phyloP scores from a whole-genome alignment of 148 eudicot species.

The Cornus suecica region DNA sequence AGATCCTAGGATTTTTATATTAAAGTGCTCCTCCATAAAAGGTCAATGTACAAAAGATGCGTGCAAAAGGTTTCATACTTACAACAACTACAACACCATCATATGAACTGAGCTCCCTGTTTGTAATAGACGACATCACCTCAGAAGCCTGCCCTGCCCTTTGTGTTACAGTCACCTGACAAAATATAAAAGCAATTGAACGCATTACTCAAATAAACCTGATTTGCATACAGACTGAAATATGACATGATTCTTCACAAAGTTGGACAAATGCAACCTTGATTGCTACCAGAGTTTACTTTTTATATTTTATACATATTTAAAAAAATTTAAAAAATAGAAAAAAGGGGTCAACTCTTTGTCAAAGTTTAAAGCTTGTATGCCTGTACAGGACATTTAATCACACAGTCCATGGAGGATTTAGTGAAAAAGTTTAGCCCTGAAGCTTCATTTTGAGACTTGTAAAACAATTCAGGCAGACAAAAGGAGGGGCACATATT shows the following conservation, averaged over 20 bases:
- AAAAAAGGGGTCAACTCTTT: no score
- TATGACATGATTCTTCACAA: background rate
- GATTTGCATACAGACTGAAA: background rate
- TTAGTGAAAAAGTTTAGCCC: background rate
- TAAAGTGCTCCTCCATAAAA: background rate
- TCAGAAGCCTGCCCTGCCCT: constrained; percentile 89
- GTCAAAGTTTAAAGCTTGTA: background rate
- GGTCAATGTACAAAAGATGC: background rate
- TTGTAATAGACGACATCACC: constrained; percentile 64
- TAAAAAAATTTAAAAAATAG: no score
- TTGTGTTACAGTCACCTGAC: constrained; percentile 79
- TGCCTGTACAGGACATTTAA: background rate
- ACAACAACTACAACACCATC: constrained; percentile 95
- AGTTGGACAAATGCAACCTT: background rate
- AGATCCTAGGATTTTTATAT: background rate
- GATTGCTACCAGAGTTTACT: background rate
- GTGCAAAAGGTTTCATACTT: constrained; percentile 32
- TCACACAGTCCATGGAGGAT: background rate
- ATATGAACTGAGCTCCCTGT: constrained; percentile 59
- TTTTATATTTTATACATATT: no score
- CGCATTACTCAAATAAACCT: constrained; percentile 1
- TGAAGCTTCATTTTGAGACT: constrained; percentile 2
- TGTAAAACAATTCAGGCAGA: no score
- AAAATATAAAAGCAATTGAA: constrained; percentile 9
- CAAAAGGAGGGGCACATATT: background rate